Conservation (phyloP, 1,139 yeast species). For the Saccharomyces uvarum region DNA sequence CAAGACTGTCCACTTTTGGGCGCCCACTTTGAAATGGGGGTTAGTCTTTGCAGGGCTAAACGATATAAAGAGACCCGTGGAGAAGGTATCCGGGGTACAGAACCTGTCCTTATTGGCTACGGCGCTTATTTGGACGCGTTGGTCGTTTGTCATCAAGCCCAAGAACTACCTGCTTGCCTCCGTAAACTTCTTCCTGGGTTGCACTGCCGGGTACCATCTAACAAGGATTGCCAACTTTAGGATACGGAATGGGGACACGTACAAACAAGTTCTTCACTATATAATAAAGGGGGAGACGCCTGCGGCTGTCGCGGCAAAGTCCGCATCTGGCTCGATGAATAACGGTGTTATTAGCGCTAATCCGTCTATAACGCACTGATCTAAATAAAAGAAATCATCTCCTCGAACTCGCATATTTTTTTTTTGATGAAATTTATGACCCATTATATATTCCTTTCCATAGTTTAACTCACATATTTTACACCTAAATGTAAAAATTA, state of each 20-base stretch:
- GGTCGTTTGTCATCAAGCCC: slow-evolving; percentile 93
- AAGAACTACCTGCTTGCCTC: slow-evolving; percentile 81
- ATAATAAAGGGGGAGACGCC: slow-evolving; percentile 42
- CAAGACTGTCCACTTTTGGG: slow-evolving; percentile 90
- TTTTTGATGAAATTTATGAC: not conserved
- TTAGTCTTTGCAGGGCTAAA: slow-evolving; percentile 84
- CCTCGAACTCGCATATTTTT: not conserved
- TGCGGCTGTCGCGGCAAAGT: not conserved
- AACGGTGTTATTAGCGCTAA: not conserved
- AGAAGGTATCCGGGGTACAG: slow-evolving; percentile 84
- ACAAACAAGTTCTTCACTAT: slow-evolving; percentile 49
- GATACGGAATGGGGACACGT: slow-evolving; percentile 42
- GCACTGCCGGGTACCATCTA: slow-evolving; percentile 83
- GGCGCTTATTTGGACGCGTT: slow-evolving; percentile 95
- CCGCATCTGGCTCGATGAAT: not conserved
- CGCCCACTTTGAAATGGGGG: slow-evolving; percentile 54
- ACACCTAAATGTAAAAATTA: not conserved
- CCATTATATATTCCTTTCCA: not conserved
- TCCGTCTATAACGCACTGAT: not conserved
- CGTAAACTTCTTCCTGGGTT: slow-evolving; percentile 87
- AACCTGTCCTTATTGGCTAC: slow-evolving; percentile 81
- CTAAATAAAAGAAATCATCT: not conserved
- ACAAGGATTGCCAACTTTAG: slow-evolving; percentile 63
- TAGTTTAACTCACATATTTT: not conserved
- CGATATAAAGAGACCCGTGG: slow-evolving; percentile 86